Base-by-base conservation (phyloP, 768 basidiomycete species). In the Lactarius sanguifluus region DNA sequence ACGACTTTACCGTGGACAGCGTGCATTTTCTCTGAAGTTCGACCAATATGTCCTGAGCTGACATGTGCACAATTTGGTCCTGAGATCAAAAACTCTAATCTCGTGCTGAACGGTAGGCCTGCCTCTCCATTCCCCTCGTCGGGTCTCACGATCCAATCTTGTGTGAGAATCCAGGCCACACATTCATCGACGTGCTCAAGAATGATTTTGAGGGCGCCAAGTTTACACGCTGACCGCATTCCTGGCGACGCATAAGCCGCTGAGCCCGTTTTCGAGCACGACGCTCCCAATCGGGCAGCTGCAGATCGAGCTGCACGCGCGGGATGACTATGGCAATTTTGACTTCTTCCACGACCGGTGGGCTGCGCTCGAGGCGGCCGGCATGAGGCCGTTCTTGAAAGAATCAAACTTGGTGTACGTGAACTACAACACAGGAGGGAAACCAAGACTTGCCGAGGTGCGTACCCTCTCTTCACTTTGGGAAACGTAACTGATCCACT, bases 191-290 rank as follows among this genome's bases (percentile, higher is more conserved):
- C 68, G 81, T 90, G 69, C 81, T 89, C 64, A 87, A 89, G 74
- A 76, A 91, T 62, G 89, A 91, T 73, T 82, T 89, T 30, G 89
- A 91, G 71, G 82, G 85, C 41, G 81, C 81, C 74, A 89, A 91
- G 71, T 90, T 86, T 74, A 86, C 57, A 83, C 85, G 1, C 75
- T 91, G 5, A 75, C 78, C 0, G 72, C 80, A 2, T 74, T 86
- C 55, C 71, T 87, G 36, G 36, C 54, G 74, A 5, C 1, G 78
- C 81, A 12, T 86, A 41, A 25, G 38, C 45, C 9, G 13, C 61
- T 38, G 12, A 54, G 9, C 36, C 36, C 36, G 36, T 38, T 38
- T 36, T 38, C 36, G 1, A 2, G 62, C 0, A 30, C 9, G 36
- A 57, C 43, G 0, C 75, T 91, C 2, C 89, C 89, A 10, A 85